phyloP scores from a whole-genome alignment of 2,329 filamentous ascomycete species.

The Sporothrix phasma region DNA sequence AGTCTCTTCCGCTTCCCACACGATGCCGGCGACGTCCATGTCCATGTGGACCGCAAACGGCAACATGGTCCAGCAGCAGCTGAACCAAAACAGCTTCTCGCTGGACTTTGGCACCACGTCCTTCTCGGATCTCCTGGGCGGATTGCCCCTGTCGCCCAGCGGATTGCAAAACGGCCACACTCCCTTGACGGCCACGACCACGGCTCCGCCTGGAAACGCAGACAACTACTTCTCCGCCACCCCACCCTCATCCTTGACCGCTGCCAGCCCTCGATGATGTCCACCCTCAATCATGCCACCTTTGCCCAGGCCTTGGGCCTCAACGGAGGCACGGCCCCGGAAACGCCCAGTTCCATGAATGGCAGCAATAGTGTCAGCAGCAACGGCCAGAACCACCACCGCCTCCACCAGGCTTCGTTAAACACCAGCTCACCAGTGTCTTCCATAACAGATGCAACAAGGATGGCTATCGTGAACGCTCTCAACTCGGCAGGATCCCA shows the following conservation, averaged over 20 bases:
- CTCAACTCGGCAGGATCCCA: slow-evolving; percentile 38
- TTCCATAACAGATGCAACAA: slow-evolving; percentile 56
- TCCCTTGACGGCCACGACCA: neutral
- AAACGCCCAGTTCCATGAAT: slow-evolving; percentile 63
- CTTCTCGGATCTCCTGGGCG: slow-evolving; percentile 66
- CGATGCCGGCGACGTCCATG: neutral
- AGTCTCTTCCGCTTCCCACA: slow-evolving; percentile 32
- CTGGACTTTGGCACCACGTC: slow-evolving; percentile 65
- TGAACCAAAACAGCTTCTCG: slow-evolving; percentile 58
- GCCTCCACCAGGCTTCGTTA: slow-evolving; percentile 32
- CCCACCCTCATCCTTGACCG: slow-evolving; percentile 62
- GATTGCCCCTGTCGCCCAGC: slow-evolving; percentile 67
- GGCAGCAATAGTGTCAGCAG: slow-evolving; percentile 35
- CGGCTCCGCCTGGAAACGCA: slow-evolving; percentile 27
- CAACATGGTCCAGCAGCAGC: slow-evolving; percentile 52
- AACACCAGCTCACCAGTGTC: slow-evolving; percentile 43
- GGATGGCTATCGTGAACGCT: slow-evolving; percentile 50
- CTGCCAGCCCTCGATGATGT: slow-evolving; percentile 64
- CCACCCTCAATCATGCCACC: slow-evolving; percentile 50
- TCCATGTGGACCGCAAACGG: slow-evolving; percentile 57
- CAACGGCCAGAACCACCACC: slow-evolving; percentile 28
- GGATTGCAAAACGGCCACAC: neutral
- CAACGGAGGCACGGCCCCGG: slow-evolving; percentile 45
- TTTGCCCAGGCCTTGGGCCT: slow-evolving; percentile 59
- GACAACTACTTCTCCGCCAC: slow-evolving; percentile 67